phyloP scores from a whole-genome alignment of 208 protist genomes.

The Leishmania guyanensis region DNA sequence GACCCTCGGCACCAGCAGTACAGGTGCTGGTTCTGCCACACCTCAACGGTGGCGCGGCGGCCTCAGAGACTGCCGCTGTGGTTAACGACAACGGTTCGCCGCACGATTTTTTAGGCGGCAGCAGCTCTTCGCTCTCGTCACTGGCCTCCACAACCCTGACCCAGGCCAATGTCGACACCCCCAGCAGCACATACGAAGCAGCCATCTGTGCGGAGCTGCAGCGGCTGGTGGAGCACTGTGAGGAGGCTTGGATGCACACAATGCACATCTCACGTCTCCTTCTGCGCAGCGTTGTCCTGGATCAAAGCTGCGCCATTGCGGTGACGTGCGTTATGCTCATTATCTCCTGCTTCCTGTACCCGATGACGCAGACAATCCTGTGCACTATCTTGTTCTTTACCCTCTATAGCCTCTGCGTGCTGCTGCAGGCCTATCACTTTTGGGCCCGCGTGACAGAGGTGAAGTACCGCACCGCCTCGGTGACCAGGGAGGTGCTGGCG shows the following conservation, averaged over 20 bases:
- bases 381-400: conserved; percentile 67
- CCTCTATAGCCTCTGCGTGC: conserved; percentile 60
- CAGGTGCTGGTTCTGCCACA: background rate
- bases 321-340: conserved; percentile 75
- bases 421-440: conserved; percentile 72
- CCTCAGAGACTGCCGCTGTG: background rate
- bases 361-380: conserved; percentile 45
- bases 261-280: conserved; percentile 47
- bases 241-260: conserved; percentile 38
- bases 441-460: conserved; percentile 82
- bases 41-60: background rate
- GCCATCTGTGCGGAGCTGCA: conserved; percentile 60
- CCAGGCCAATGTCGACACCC: conserved; percentile 35
- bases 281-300: conserved; percentile 49
- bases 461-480: conserved; percentile 59
- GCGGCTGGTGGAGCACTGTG: conserved; percentile 47
- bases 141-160: conserved; percentile 7
- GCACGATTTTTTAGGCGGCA: background rate
- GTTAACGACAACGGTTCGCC: background rate
- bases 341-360: conserved; percentile 59
- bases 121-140: background rate
- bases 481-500: conserved; percentile 61
- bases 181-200: conserved; percentile 73
- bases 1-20: background rate
- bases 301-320: conserved; percentile 61